phyloP scores from a whole-genome alignment of 306 rosid species.

The Cicer judaicum region DNA sequence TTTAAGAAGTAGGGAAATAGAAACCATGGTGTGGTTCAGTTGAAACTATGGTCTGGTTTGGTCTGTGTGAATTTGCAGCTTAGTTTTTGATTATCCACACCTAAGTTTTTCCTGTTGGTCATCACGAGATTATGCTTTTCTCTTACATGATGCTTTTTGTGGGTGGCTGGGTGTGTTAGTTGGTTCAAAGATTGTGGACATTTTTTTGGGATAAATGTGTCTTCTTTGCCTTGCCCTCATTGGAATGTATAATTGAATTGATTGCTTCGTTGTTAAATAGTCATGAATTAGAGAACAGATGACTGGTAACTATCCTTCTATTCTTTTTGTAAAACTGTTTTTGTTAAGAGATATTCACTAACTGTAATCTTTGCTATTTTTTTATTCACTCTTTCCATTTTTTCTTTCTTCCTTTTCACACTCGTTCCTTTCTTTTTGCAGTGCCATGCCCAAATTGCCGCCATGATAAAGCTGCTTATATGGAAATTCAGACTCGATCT shows the following conservation, averaged over 20 bases:
- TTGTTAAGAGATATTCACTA: not conserved
- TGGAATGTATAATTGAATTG: not conserved
- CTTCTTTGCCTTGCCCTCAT: conserved; percentile 10
- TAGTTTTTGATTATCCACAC: too few species aligned
- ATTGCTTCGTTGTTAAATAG: not conserved
- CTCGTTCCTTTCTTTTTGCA: conserved; percentile 25
- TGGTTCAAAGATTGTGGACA: not conserved
- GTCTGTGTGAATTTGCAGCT: too few species aligned
- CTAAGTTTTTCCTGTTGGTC: not conserved
- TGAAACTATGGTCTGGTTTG: too few species aligned
- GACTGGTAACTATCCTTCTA: not conserved
- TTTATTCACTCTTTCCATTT: not conserved
- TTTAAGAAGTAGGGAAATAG: too few species aligned
- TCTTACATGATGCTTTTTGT: not conserved
- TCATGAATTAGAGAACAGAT: not conserved
- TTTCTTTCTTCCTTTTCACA: conserved; percentile 4
- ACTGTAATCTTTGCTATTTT: not conserved
- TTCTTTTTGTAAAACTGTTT: not conserved
- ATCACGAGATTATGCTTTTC: not conserved
- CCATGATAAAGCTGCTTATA: conserved; percentile 56
- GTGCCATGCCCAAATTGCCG: conserved; percentile 62
- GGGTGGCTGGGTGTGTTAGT: not conserved
- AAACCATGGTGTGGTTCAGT: too few species aligned
- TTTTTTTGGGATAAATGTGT: not conserved
- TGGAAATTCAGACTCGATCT: conserved; percentile 64